Evolutionary conservation across 192 early-diverging fungal genomes (phyloP).

Genomic region (Jimgerdemannia lactiflua): DNA sequence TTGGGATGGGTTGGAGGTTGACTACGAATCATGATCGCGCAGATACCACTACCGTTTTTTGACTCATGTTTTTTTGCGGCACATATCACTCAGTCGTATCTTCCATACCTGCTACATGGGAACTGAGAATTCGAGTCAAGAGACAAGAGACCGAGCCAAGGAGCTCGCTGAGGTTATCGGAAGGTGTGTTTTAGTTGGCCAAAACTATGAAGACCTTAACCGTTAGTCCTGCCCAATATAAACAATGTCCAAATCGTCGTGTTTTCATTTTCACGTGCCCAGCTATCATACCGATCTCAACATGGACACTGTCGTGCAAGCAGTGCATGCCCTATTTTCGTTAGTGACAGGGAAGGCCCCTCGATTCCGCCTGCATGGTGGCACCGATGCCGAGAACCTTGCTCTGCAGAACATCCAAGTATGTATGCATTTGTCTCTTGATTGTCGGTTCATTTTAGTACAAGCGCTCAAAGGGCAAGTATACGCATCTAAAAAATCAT

Average conservation of each 20-base stretch:
- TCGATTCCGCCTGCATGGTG: constrained; percentile 80
- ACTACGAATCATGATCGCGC: neutral
- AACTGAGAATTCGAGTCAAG: constrained; percentile 82
- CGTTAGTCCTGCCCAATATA: neutral
- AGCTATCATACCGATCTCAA: constrained; percentile 90
- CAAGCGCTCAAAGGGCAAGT: too few relatives aligned
- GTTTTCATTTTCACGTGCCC: neutral
- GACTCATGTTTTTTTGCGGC: constrained; percentile 1
- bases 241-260: neutral
- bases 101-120: constrained; percentile 99
- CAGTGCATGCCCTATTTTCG: constrained; percentile 74
- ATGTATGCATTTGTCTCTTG: neutral
- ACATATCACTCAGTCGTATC: constrained; percentile 44
- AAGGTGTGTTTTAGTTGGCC: constrained; percentile 31
- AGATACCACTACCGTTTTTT: too few relatives aligned
- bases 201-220: neutral
- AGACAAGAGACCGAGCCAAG: constrained; percentile 81
- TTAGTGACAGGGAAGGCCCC: constrained; percentile 75
- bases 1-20: neutral
- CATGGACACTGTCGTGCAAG: constrained; percentile 81
- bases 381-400: constrained; percentile 81
- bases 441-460: neutral
- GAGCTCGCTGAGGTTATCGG: constrained; percentile 79
- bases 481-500: neutral
- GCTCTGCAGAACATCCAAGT: constrained; percentile 97